Evolutionary conservation across 768 basidiomycete species (phyloP).

Genomic region (Royoungia palumana): DNA sequence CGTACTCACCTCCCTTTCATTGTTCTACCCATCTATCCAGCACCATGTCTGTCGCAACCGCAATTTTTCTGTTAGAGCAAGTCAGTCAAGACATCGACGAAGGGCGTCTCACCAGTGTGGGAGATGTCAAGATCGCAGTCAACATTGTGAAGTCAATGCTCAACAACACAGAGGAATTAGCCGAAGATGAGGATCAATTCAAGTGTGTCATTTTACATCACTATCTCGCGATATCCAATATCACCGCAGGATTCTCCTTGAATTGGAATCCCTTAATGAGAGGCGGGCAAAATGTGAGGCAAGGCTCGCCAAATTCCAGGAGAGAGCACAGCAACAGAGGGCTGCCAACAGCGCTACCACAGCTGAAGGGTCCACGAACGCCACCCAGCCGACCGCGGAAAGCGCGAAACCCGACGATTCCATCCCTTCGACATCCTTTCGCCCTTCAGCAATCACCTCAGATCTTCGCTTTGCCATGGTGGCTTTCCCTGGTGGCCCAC

Average conservation of each 20-base stretch:
- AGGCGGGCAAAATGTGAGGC: conserved; percentile 7
- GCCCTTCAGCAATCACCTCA: no score
- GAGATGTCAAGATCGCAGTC: conserved; percentile 5
- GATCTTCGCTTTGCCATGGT: conserved; percentile 2
- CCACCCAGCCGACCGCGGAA: no score
- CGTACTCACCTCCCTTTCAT: neutral
- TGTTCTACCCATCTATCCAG: conserved; percentile 1
- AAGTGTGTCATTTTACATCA: neutral
- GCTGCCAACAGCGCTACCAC: neutral
- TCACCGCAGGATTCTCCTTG: conserved; percentile 8
- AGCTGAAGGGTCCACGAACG: neutral
- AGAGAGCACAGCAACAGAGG: conserved; percentile 3
- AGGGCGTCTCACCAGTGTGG: conserved; percentile 7
- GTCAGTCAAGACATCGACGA: conserved; percentile 11
- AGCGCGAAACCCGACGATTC: no score
- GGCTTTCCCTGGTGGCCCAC: conserved; percentile 20
- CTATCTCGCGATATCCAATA: neutral
- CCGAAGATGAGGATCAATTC: conserved; percentile 1
- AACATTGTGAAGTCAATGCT: conserved; percentile 12
- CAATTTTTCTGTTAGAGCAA: conserved; percentile 9
- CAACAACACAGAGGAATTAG: neutral
- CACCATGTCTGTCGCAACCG: conserved; percentile 5
- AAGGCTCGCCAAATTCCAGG: conserved; percentile 4
- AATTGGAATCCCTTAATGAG: conserved; percentile 7
- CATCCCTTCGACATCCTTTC: no score